phyloP scores from a whole-genome alignment of 2,329 filamentous ascomycete genomes.

The Penicillium griseofulvum region DNA sequence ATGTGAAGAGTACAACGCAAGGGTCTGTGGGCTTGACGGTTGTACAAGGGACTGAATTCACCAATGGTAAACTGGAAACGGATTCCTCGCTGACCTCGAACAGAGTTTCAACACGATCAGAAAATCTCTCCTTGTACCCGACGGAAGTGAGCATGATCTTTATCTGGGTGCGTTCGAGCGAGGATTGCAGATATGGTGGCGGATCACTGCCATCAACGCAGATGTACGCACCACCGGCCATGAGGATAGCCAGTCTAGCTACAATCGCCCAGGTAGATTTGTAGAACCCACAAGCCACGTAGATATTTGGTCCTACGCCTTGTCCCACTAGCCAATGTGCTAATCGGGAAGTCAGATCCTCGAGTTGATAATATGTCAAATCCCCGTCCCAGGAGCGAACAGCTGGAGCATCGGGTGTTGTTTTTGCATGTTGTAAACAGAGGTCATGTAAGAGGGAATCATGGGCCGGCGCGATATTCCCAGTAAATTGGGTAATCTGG shows the following conservation, averaged over 20 bases:
- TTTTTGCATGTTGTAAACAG: conserved; percentile 11
- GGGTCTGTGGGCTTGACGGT: conserved; percentile 17
- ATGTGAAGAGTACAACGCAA: conserved; percentile 28
- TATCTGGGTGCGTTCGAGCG: conserved; percentile 68
- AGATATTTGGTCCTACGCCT: conserved; percentile 15
- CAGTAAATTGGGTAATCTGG: conserved; percentile 12
- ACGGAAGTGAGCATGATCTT: conserved; percentile 60
- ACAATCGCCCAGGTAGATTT: conserved; percentile 24
- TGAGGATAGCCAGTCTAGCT: conserved; percentile 19
- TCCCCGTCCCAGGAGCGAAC: conserved; percentile 22
- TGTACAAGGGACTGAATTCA: not conserved
- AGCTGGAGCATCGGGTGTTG: conserved; percentile 14
- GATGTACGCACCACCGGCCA: conserved; percentile 57
- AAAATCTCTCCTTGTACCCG: conserved; percentile 9
- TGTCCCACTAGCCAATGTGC: conserved; percentile 15
- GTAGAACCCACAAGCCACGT: conserved; percentile 18
- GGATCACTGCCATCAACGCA: conserved; percentile 75
- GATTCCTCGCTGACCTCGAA: conserved; percentile 16
- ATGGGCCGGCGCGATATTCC: conserved; percentile 1
- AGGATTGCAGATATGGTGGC: conserved; percentile 66
- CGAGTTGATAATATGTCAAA: conserved; percentile 17
- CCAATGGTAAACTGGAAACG: not conserved
- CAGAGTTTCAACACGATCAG: not conserved
- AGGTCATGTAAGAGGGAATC: conserved; percentile 18
- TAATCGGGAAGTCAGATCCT: conserved; percentile 7